Evolutionary conservation across 495 filamentous ascomycete genomes (phyloP).

Genomic region (Jackrogersella multiformis): DNA sequence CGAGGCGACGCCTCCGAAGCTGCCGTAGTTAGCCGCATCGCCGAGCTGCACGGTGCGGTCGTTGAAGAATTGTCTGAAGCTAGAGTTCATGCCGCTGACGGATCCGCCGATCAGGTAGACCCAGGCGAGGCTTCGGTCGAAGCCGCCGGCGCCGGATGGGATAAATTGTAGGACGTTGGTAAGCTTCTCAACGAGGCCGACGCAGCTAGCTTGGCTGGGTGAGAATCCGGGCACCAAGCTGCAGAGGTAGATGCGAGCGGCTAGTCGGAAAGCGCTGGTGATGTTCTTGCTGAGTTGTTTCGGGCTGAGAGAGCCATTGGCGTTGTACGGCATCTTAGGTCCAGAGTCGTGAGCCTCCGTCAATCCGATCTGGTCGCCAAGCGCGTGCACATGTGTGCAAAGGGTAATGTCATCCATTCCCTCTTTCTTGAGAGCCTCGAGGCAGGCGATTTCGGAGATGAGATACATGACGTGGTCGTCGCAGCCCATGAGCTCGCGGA

Average conservation of each 20-base stretch:
- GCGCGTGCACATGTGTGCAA: slow-evolving; percentile 81
- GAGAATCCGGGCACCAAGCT: slow-evolving; percentile 89
- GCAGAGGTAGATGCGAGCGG: slow-evolving; percentile 94
- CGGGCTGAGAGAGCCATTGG: slow-evolving; percentile 79
- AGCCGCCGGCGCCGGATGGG: slow-evolving; percentile 80
- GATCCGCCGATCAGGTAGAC: slow-evolving; percentile 87
- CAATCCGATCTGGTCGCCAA: slow-evolving; percentile 82
- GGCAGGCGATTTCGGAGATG: slow-evolving; percentile 95
- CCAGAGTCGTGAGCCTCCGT: slow-evolving; percentile 70
- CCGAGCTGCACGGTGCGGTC: slow-evolving; percentile 76
- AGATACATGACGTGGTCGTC: slow-evolving; percentile 98
- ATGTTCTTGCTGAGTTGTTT: slow-evolving; percentile 86
- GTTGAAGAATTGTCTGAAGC: slow-evolving; percentile 78
- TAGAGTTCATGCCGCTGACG: slow-evolving; percentile 71
- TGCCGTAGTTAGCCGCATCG: slow-evolving; percentile 79
- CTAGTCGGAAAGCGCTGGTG: slow-evolving; percentile 86
- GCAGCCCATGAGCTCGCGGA: slow-evolving; percentile 96
- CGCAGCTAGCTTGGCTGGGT: slow-evolving; percentile 71
- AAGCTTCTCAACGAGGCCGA: slow-evolving; percentile 78
- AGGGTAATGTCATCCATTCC: slow-evolving; percentile 83
- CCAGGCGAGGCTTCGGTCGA: slow-evolving; percentile 92
- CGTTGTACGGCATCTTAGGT: slow-evolving; percentile 64
- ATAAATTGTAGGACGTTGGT: slow-evolving; percentile 77
- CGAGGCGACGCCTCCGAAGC: slow-evolving; percentile 83
- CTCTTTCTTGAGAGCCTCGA: slow-evolving; percentile 86